Evolutionary conservation across 2,329 filamentous ascomycete genomes (phyloP), one percentile per base, ranked within the genome.

Genomic region (Immersiporthe knoxdaviesiana): DNA sequence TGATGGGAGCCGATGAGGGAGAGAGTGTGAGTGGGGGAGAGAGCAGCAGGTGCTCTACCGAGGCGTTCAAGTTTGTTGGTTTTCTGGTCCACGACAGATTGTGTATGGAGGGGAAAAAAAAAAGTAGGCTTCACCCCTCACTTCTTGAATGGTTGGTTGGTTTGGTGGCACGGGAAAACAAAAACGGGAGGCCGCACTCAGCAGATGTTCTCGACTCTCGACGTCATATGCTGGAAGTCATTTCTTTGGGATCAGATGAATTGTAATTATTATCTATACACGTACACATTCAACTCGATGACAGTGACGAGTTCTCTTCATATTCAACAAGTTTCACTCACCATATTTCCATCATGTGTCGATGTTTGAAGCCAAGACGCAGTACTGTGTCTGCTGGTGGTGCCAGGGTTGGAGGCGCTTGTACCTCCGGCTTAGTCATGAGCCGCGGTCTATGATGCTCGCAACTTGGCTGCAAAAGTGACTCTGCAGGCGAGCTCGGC

Each of bases 1-100:
- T 74, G 80, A 79, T 24, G 69, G 50, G 16, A 65, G 27, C 32
- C 60, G 39, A 35, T 71, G 62, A 69, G n/a, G 24, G 21, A 12
- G n/a, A 14, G 16, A 18, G n/a, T n/a, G n/a, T n/a, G n/a, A n/a
- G n/a, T n/a, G n/a, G n/a, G n/a, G n/a, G 35, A 27, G 12, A 39
- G 18, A 21, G 5, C n/a, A 21, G 59, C 12, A 24, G 35, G n/a
- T 41, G 14, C 35, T 24, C 39, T 41, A 44, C 14, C 32, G 32
- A 21, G 44, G 37, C 24, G 61, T 50, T 32, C 32, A 12, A 62
- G n/a, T 37, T 14, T 4, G 35, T 4, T 35, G 35, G 16, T 59
- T 37, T 5, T 12, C 24, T 54, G n/a, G 24, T 56, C 32, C 12
- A 32, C 27, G 14, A 6, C 52, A 56, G 52, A 54, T n/a, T n/a